Conservation (phyloP, 345 rosid species). For the Raphanus raphanistrum region DNA sequence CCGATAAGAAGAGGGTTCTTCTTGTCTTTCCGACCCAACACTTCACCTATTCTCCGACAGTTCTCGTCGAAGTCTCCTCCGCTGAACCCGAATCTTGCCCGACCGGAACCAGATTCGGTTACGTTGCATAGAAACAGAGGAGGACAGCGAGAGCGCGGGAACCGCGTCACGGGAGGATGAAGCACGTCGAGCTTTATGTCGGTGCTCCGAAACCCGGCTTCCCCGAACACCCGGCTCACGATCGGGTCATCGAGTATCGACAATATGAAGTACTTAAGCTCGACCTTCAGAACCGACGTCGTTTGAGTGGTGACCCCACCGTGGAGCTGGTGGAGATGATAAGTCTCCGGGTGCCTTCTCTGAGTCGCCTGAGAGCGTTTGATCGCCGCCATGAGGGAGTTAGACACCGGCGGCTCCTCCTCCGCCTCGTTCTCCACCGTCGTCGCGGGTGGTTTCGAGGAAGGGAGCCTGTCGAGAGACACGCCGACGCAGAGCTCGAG, state of each 20-base stretch:
- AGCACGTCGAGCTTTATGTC: slow-evolving; percentile 62
- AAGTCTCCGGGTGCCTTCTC: slow-evolving; percentile 78
- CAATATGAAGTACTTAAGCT: slow-evolving; percentile 52
- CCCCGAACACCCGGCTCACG: slow-evolving; percentile 63
- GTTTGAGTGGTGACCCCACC: slow-evolving; percentile 12
- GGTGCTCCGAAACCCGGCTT: slow-evolving; percentile 69
- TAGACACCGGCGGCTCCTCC: slow-evolving; percentile 59
- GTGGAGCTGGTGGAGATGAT: slow-evolving; percentile 63
- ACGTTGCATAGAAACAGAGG: slow-evolving; percentile 52
- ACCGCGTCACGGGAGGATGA: slow-evolving; percentile 51
- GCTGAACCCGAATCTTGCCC: slow-evolving; percentile 35
- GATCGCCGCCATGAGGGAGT: slow-evolving; percentile 93
- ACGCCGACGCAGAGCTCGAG: slow-evolving; percentile 67
- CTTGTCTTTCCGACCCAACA: slow-evolving; percentile 42
- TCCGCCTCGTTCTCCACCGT: slow-evolving; percentile 28
- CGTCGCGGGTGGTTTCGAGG: slow-evolving; percentile 31
- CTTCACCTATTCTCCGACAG: slow-evolving; percentile 48
- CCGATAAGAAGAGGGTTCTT: slow-evolving; percentile 59
- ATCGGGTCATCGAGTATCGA: slow-evolving; percentile 77
- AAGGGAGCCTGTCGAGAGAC: slow-evolving; percentile 58
- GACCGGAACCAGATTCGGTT: slow-evolving; percentile 44
- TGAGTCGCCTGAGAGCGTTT: slow-evolving; percentile 91
- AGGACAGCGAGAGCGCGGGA: slow-evolving; percentile 42
- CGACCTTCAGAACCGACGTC: slow-evolving; percentile 59
- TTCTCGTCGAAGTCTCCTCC: slow-evolving; percentile 47